Base-by-base conservation (phyloP, 2,329 filamentous ascomycete species). In the Diaporthe humulicola region DNA sequence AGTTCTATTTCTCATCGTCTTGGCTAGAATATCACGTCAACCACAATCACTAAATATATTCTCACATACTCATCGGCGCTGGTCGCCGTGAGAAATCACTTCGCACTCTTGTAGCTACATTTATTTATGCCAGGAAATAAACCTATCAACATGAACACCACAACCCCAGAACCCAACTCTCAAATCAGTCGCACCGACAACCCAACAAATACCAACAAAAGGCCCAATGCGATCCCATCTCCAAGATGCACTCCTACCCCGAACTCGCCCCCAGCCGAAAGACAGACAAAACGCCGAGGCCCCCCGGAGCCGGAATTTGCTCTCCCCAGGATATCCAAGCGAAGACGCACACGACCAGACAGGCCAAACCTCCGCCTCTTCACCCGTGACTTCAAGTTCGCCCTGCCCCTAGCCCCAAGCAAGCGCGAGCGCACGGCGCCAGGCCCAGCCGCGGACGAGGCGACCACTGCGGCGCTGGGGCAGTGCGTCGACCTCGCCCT, bases 401-500 rank as follows among this genome's bases (percentile, higher is more conserved):
- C 61, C 17, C 42, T 50, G 1, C 42, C 60, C 4, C 61, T 50
- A 2, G 61, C 30, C 28, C 61, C 61, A 9, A 66, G 61, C 40
- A 50, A 15, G 4, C 12, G 2, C 7, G 61, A 66, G 28, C 61
- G 61, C 5, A 10, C 33, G 22, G 28, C 30, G 1, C 61, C 61
- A 5, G 61, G 61, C 19, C 28, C 61, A 15, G 10, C 19, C 10
- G 61, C 42, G 6, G 61, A 66, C 45, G 30, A 50, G 2, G 28
- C 45, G 4, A 67, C 61, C 30, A 33, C 30, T 2, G 30, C 61
- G 7, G 61, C 61, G 8, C 42, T 67, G 45, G 28, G 4, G 12
- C 61, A 36, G 17, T 67, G 61, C 28, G 45, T 67, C 61, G 45
- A 67, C 22, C 19, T 67, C 15, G 42, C 61, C 8, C 45, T 67